These are phyloP conservation scores for Pseudomonodictys pantanalensis DNA, from an alignment of 495 filamentous ascomycete genomes.

Conservation along the genomic window DNA sequence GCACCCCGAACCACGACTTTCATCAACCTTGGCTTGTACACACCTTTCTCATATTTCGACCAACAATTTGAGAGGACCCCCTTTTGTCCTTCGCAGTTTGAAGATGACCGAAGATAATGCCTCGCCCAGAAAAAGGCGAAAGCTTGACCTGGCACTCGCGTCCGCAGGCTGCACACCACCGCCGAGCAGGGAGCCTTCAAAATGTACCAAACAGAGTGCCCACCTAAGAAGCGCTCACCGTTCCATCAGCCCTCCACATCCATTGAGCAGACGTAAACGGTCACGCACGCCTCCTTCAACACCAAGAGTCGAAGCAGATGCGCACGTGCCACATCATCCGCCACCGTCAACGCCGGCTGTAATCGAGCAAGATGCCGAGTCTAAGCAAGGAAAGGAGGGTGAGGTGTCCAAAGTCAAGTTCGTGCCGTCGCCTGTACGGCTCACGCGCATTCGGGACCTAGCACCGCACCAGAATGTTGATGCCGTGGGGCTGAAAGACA, in stretches of 20 bases:
- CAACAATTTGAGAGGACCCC: too few species aligned
- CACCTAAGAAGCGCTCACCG: too few species aligned
- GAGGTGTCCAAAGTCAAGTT: slow-evolving; percentile 1
- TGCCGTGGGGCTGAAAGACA: slow-evolving; percentile 63
- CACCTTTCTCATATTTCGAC: too few species aligned
- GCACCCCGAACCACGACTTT: too few species aligned
- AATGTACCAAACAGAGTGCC: neutral
- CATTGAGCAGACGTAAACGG: neutral
- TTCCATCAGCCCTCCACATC: slow-evolving; percentile 25
- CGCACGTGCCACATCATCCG: neutral
- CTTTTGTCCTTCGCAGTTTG: too few species aligned
- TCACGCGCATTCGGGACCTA: slow-evolving; percentile 69
- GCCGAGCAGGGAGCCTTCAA: neutral
- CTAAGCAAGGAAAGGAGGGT: neutral
- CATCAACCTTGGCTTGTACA: too few species aligned
- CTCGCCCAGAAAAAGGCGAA: slow-evolving; percentile 1
- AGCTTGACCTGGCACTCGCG: neutral
- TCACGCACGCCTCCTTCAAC: slow-evolving; percentile 2
- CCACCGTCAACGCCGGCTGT: neutral
- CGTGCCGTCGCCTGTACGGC: slow-evolving; percentile 65
- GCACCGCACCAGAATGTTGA: slow-evolving; percentile 61
- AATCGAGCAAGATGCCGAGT: too few species aligned
- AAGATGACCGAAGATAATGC: too few species aligned
- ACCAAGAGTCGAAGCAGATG: neutral
- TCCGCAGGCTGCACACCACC: neutral